phyloP scores from a whole-genome alignment of 106 monocot species.

The Gastrodia elata region DNA sequence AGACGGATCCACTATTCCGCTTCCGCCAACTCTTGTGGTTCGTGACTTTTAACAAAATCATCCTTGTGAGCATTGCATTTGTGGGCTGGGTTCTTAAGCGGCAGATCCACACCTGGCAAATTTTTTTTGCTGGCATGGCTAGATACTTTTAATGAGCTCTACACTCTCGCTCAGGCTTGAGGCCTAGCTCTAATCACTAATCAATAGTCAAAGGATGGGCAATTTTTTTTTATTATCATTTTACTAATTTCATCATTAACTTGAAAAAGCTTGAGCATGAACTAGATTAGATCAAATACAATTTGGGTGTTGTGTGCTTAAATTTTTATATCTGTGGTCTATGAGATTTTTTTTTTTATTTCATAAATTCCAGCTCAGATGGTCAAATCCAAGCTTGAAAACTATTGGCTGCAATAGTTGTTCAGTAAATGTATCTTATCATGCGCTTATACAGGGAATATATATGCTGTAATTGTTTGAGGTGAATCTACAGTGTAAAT shows the following conservation, averaged over 20 bases:
- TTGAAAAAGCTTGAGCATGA: constrained; percentile 1
- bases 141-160: too few species aligned
- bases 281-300: not conserved
- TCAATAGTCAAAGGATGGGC: too few species aligned
- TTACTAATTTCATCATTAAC: not conserved
- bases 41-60: too few species aligned
- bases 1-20: too few species aligned
- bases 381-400: not conserved
- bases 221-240: not conserved
- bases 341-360: not conserved
- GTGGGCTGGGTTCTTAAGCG: too few species aligned
- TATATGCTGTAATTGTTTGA: not conserved
- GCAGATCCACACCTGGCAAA: too few species aligned
- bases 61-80: too few species aligned
- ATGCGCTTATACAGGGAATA: not conserved
- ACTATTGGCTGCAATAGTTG: too few species aligned
- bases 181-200: too few species aligned
- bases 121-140: too few species aligned
- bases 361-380: not conserved
- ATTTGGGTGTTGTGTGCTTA: not conserved
- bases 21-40: too few species aligned
- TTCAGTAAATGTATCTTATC: not conserved
- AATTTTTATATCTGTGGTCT: not conserved
- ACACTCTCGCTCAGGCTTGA: too few species aligned
- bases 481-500: not conserved